Percentiles rank a stretch among this genome's conserved stretches.
These are phyloP conservation scores for Prunus kanzakura DNA, from an alignment of 306 rosid genomes.

Conservation along the genomic window DNA sequence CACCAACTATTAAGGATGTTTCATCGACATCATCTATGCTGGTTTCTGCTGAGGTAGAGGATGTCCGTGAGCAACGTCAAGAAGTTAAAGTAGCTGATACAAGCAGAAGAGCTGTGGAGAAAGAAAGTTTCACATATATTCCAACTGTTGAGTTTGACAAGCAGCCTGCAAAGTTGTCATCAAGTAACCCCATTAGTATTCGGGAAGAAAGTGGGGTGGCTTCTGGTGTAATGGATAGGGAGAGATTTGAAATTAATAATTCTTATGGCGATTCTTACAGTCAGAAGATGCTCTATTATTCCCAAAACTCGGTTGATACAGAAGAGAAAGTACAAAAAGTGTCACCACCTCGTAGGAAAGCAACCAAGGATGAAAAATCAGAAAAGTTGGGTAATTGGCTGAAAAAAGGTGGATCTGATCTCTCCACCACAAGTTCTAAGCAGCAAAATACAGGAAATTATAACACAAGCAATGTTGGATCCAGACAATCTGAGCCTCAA, in stretches of 20 bases:
- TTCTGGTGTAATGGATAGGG: slow-evolving; percentile 52
- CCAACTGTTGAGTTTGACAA: slow-evolving; percentile 62
- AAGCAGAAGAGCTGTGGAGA: slow-evolving; percentile 56
- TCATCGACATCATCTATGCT: slow-evolving; percentile 49
- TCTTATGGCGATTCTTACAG: slow-evolving; percentile 44
- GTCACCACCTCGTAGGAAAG: slow-evolving; percentile 85
- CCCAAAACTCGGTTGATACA: slow-evolving; percentile 50
- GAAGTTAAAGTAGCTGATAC: slow-evolving; percentile 59
- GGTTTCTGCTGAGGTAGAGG: slow-evolving; percentile 48
- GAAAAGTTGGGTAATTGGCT: slow-evolving; percentile 62
- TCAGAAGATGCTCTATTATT: slow-evolving; percentile 53
- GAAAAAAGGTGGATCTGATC: slow-evolving; percentile 56
- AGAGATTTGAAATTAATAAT: slow-evolving; percentile 59
- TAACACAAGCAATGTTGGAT: slow-evolving; percentile 39
- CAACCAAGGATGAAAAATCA: slow-evolving; percentile 65
- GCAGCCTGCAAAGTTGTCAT: slow-evolving; percentile 45
- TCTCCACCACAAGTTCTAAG: slow-evolving; percentile 55
- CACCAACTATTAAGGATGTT: slow-evolving; percentile 54
- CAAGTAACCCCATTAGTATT: slow-evolving; percentile 40
- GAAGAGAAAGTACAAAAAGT: slow-evolving; percentile 76
- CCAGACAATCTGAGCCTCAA: slow-evolving; percentile 59
- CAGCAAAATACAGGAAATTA: slow-evolving; percentile 43
- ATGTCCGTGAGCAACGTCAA: slow-evolving; percentile 55
- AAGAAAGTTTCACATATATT: slow-evolving; percentile 49
- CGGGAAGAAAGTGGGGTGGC: slow-evolving; percentile 56